Base-by-base conservation (phyloP, 2,329 filamentous ascomycete genomes). In the Zasmidium cellare region DNA sequence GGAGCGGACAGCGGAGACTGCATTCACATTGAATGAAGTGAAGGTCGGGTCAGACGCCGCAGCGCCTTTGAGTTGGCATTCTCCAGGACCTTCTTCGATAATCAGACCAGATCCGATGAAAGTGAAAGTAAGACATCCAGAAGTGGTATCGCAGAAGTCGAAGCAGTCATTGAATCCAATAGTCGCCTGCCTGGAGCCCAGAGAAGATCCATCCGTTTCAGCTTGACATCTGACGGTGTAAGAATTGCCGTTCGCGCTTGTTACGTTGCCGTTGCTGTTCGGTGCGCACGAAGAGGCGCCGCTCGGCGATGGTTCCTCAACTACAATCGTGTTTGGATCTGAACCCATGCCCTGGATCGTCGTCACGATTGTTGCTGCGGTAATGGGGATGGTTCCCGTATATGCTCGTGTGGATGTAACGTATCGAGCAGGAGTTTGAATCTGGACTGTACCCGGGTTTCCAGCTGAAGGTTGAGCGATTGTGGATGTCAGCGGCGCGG, bases 401-500 rank as follows among this genome's bases (percentile, higher is more conserved):
- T 56, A 61, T 6, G 45, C 16, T 18, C 56, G 45, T 11, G 46
- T 54, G 19, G 19, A 20, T 41, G 56, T 55, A 19, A 58, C 46
- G 20, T 51, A 55, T 41, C 35, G 35, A 16, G n/a, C n/a, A 5
- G 51, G 51, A 6, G 45, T 53, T 45, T 53, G 22, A 28, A 57
- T 23, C 14, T 46, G 35, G 19, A 49, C 18, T 12, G 46, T 51
- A 11, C 56, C 56, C 12, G 56, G 45, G 18, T 28, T 45, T 7
- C 25, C 49, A 3, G 44, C 46, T 23, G 51, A 44, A 2, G 56
- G 45, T 19, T 45, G 18, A 23, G 25, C 38, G 14, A 47, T 28
- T 0, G 56, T 58, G 19, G 25, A 25, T n/a, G 56, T 58, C 16
- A 55, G 22, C 28, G 51, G 51, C 44, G 3, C 25, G 3, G 19